These are phyloP conservation scores for Lichina pygmaea DNA, from an alignment of 495 filamentous ascomycete genomes.

Conservation along the genomic window DNA sequence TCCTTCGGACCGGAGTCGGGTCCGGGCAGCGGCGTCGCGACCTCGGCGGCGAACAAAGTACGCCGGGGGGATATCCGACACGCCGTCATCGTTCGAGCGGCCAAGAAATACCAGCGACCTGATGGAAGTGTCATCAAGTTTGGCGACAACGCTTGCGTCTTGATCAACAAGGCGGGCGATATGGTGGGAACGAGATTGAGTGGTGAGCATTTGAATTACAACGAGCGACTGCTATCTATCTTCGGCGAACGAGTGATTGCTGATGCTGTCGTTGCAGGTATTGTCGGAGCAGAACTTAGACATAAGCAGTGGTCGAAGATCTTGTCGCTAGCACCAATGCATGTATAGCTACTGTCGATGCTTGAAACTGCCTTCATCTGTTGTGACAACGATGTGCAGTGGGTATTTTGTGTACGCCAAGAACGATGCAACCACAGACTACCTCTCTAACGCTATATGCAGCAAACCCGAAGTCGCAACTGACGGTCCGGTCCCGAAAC, in stretches of 20 bases:
- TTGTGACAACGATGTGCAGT: no score
- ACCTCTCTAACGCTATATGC: no score
- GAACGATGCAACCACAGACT: no score
- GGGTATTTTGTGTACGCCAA: no score
- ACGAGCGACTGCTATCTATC: neutral
- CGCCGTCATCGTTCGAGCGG: conserved; percentile 79
- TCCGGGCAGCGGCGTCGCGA: conserved; percentile 21
- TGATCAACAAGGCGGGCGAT: conserved; percentile 93
- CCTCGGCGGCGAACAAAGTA: conserved; percentile 63
- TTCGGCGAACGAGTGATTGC: neutral
- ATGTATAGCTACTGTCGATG: conserved; percentile 28
- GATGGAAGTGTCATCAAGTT: conserved; percentile 82
- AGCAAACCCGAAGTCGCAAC: no score
- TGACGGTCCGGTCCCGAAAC: no score
- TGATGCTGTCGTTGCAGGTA: conserved; percentile 20
- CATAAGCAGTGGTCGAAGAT: conserved; percentile 94
- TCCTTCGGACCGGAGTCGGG: conserved; percentile 42
- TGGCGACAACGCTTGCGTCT: conserved; percentile 92
- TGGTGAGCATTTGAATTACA: conserved; percentile 18
- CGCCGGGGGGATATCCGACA: conserved; percentile 91
- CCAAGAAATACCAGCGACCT: conserved; percentile 54
- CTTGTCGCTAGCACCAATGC: conserved; percentile 78
- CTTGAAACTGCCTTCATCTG: no score
- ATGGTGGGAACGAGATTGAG: conserved; percentile 84
- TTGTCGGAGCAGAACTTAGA: conserved; percentile 67